Conservation (phyloP, 306 rosid genomes). For the Rosa persica region DNA sequence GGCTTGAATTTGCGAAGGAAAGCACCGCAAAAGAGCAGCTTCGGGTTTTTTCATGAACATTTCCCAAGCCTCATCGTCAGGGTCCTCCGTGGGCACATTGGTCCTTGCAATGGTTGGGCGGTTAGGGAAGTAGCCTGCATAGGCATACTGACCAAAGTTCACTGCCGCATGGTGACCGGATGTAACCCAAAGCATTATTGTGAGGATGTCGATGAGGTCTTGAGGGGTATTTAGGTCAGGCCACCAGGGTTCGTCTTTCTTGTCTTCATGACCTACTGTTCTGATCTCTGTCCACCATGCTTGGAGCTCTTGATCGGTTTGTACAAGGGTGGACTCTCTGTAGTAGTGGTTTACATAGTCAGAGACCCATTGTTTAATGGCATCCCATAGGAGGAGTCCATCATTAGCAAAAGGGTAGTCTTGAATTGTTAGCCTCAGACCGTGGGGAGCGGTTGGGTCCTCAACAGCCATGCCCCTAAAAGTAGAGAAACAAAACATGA, state of each 20-base stretch:
- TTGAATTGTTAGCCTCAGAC: slow-evolving; percentile 54
- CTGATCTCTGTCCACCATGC: slow-evolving; percentile 83
- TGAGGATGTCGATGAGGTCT: slow-evolving; percentile 55
- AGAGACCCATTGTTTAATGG: slow-evolving; percentile 58
- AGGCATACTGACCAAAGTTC: slow-evolving; percentile 70
- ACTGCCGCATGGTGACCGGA: slow-evolving; percentile 81
- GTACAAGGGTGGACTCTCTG: slow-evolving; percentile 35
- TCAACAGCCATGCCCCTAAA: slow-evolving; percentile 67
- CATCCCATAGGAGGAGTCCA: slow-evolving; percentile 65
- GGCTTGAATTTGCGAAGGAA: slow-evolving; percentile 75
- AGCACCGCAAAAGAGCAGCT: slow-evolving; percentile 44
- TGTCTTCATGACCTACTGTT: slow-evolving; percentile 64
- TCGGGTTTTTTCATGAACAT: slow-evolving; percentile 52
- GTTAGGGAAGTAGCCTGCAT: slow-evolving; percentile 69
- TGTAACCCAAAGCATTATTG: slow-evolving; percentile 61
- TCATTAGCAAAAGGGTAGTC: slow-evolving; percentile 85
- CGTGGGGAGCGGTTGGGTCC: slow-evolving; percentile 70
- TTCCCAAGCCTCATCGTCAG: slow-evolving; percentile 40
- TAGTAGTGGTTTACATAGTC: slow-evolving; percentile 65
- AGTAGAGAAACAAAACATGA: not conserved
- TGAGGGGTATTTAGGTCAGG: slow-evolving; percentile 48
- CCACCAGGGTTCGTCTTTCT: slow-evolving; percentile 89
- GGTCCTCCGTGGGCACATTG: slow-evolving; percentile 61
- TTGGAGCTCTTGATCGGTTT: slow-evolving; percentile 64
- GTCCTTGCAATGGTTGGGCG: slow-evolving; percentile 68